Conservation (phyloP, 2,329 filamentous ascomycete genomes). For the Cladophialophora exuberans region DNA sequence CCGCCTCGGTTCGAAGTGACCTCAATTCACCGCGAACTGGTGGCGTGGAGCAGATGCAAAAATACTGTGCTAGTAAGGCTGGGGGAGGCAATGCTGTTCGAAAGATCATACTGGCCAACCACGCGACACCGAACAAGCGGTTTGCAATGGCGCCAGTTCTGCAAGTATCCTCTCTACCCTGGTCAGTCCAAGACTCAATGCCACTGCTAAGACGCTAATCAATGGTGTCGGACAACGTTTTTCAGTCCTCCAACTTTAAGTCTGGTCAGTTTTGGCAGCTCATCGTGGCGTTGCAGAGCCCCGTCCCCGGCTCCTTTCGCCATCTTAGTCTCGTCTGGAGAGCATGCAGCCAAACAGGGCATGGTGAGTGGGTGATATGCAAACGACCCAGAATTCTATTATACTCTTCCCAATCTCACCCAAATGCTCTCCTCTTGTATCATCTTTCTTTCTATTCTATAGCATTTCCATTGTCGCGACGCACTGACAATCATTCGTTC, state of each 20-base stretch:
- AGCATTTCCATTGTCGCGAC: conserved; percentile 9
- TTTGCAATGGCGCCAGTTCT: neutral
- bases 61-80: too few species aligned
- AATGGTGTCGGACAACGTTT: conserved; percentile 1
- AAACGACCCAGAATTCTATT: conserved; percentile 10
- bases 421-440: conserved; percentile 12
- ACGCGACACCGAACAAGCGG: conserved; percentile 9
- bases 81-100: conserved; percentile 1
- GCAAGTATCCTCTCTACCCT: conserved; percentile 15
- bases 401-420: conserved; percentile 16
- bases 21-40: too few species aligned
- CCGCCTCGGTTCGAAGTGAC: neutral
- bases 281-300: conserved; percentile 13
- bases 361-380: conserved; percentile 9
- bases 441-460: conserved; percentile 8
- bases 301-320: conserved; percentile 19
- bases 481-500: conserved; percentile 21
- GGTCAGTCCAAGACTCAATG: conserved; percentile 22
- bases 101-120: conserved; percentile 1
- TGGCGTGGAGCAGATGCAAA: too few species aligned
- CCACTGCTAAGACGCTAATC: conserved; percentile 23
- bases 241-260: conserved; percentile 10
- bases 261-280: conserved; percentile 14
- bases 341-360: conserved; percentile 16
- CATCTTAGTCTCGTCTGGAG: conserved; percentile 17